Base-by-base conservation (phyloP, 2,329 filamentous ascomycete species). In the Rasamsonia emersonii region DNA sequence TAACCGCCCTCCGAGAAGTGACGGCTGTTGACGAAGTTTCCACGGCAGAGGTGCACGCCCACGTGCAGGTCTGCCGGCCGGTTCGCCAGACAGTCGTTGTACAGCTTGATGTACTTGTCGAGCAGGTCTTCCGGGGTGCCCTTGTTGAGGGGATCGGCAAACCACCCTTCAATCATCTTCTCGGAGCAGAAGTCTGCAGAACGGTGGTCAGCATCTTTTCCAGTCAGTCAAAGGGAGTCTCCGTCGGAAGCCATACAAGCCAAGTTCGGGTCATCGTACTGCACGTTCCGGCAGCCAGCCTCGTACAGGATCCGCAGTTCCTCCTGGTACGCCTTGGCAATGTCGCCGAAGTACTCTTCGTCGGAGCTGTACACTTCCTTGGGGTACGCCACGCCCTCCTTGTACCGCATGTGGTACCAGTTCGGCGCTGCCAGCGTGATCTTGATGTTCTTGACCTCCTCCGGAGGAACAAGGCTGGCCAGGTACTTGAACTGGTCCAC, bases 61-160 rank as follows among this genome's bases (percentile, higher is more conserved):
- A 83, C 70, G 56, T 86, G 81, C 67, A 86, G 73, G 50, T 86
- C 81, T 2, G 65, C 54, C 0, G 81, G 79, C 1, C 75, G 62
- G 46, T 73, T 71, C 46, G 67, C 62, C 49, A 84, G 68, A 47
- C 70, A 75, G 55, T 82, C 77, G 54, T 86, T 86, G 67, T 86
- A 86, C 43, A 84, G 73, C 39, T 71, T 67, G 54, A 88, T 81
- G 59, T 88, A 88, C 17, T 78, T 73, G 45, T 84, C 78, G 14
- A 88, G 71, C 26, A 85, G 75, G 43, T 79, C 75, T 28, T 83
- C 79, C 5, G 80, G 73, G 1, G 73, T 73, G 54, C 77, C 74
- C 32, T 71, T 71, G 52, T 86, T 85, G 46, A 77, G 69, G 28
- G 69, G 59, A 51, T 86, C 82, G 9, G 71, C 70, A 33, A 73